These are phyloP conservation scores for Ilex aquifolium DNA, from an alignment of 257 asterid genomes.

Conservation along the genomic window DNA sequence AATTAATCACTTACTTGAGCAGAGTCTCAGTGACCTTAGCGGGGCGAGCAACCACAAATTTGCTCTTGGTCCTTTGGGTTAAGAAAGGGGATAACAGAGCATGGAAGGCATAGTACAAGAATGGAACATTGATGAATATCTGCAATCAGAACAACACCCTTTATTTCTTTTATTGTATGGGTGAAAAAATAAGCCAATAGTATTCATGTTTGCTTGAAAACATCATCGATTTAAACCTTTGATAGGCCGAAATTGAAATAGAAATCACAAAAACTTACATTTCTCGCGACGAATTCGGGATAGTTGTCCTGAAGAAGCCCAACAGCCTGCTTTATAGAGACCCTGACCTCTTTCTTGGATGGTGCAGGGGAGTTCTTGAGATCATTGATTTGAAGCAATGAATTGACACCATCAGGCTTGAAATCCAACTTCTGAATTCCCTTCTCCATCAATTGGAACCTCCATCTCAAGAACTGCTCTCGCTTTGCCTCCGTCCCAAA, in stretches of 20 bases:
- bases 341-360: slow-evolving; percentile 67
- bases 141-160: slow-evolving; percentile 22
- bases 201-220: no score
- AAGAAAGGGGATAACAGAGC: slow-evolving; percentile 66
- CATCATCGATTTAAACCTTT: background rate
- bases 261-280: slow-evolving; percentile 30
- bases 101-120: slow-evolving; percentile 68
- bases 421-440: slow-evolving; percentile 62
- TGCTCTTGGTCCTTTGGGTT: slow-evolving; percentile 75
- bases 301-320: slow-evolving; percentile 74
- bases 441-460: slow-evolving; percentile 76
- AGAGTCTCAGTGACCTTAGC: slow-evolving; percentile 72
- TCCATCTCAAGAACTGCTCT: slow-evolving; percentile 68
- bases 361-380: slow-evolving; percentile 56
- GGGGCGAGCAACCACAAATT: slow-evolving; percentile 67
- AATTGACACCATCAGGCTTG: slow-evolving; percentile 45
- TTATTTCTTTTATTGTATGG: background rate
- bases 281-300: slow-evolving; percentile 77
- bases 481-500: slow-evolving; percentile 54
- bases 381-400: slow-evolving; percentile 67
- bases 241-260: background rate
- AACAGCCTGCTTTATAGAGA: slow-evolving; percentile 52
- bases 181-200: background rate
- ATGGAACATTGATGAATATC: slow-evolving; percentile 83
- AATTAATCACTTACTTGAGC: slow-evolving; percentile 49